phyloP scores from a whole-genome alignment of 208 protist genomes.

The Tritrichomonas musculus region DNA sequence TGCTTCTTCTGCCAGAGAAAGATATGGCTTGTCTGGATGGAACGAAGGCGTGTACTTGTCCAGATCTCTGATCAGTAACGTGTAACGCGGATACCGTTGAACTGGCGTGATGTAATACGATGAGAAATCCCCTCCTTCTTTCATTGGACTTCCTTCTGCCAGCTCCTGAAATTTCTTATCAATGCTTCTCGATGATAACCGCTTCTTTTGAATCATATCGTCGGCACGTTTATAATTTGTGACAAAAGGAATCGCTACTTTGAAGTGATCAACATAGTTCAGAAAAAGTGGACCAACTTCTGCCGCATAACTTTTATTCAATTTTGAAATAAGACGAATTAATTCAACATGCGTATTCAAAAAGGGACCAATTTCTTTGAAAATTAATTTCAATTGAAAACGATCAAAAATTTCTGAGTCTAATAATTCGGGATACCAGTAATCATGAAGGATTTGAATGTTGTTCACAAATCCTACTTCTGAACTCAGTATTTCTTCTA shows the following conservation, averaged over 20 bases:
- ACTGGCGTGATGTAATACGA: not conserved
- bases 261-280: not conserved
- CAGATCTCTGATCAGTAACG: not conserved
- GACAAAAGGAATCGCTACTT: not conserved
- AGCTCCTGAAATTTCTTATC: not conserved
- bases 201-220: not conserved
- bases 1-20: not conserved
- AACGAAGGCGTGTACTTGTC: not conserved
- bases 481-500: no score
- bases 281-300: not conserved
- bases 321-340: no score
- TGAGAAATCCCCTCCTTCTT: not conserved
- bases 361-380: no score
- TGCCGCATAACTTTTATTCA: no score
- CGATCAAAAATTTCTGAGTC: no score
- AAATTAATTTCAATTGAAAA: no score
- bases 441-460: no score
- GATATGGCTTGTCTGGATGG: not conserved
- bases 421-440: no score
- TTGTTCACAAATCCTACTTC: no score
- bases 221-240: not conserved
- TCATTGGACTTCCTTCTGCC: not conserved
- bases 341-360: no score
- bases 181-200: not conserved
- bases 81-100: constrained; percentile 9